Evolutionary conservation across 495 filamentous ascomycete genomes (phyloP), one percentile per base, ranked within the genome.

Genomic region (Hypoxylon perforatum): DNA sequence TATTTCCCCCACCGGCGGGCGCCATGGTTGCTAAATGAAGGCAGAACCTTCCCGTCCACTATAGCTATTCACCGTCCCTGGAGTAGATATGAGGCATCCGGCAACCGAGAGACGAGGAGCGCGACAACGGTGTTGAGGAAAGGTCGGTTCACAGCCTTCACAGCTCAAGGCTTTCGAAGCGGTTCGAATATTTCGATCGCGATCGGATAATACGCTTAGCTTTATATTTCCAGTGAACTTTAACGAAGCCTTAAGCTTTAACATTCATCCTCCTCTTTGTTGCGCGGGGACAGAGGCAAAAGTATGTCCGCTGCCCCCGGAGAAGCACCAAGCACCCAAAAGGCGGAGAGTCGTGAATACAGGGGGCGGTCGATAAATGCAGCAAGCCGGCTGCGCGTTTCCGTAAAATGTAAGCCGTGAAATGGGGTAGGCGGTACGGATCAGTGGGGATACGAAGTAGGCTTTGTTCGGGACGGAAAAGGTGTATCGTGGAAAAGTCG

Each of bases 1-100:
- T 99, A 76, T 99, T 99, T 78, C 95, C 95, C 77, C 91, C 93
- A 57, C 90, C 91, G 61, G 81, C 85, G 76, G 90, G 86, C 79
- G 90, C 85, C 90, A 93, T 93, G 77, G 58, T 74, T 57, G 73
- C 53, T 69, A 73, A 61, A 61, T 51, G 56, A 69, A 63, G 69
- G 62, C 21, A 35, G 56, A 42, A 41, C 51, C 65, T 57, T 66
- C 58, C 54, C 28, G n/a, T 68, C 58, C 56, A 68, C 63, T 70
- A 69, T 54, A 68, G 62, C 57, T 66, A 65, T 62, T 50, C 52
- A 63, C 57, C 63, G 58, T 61, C 35, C 49, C 39, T 52, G 8
- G 33, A 52, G 3, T 38, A 52, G 28, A 55, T 39, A 55, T 57
- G 65, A 69, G 53, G 64, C 57, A 66, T 73, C 62, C 70, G 72